Evolutionary conservation across 2,329 filamentous ascomycete genomes (phyloP).

Genomic region (Paradendryphiella salina): DNA sequence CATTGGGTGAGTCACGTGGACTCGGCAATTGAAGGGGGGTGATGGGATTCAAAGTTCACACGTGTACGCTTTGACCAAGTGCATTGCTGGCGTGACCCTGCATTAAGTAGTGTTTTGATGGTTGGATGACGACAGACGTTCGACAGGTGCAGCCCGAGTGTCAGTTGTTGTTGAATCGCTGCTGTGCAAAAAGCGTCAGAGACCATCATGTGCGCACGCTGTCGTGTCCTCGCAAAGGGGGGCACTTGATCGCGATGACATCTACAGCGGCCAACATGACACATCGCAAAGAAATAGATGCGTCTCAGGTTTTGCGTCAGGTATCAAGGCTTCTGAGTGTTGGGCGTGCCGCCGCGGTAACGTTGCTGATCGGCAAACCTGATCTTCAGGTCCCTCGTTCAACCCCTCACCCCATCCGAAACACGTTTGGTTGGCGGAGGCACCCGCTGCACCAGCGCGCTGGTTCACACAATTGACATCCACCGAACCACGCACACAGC

Average conservation of each 20-base stretch:
- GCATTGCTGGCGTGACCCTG: too few relatives aligned
- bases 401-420: conserved; percentile 2
- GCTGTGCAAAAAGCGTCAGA: not conserved
- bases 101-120: too few relatives aligned
- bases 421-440: conserved; percentile 13
- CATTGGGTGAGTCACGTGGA: too few relatives aligned
- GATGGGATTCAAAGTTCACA: too few relatives aligned
- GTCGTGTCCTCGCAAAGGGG: not conserved
- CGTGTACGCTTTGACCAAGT: too few relatives aligned
- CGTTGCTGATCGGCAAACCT: conserved; percentile 10
- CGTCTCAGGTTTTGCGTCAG: not conserved
- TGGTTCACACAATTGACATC: not conserved
- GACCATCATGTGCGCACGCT: not conserved
- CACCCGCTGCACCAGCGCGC: conserved; percentile 8
- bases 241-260: not conserved
- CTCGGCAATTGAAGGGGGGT: too few relatives aligned
- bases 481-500: not conserved
- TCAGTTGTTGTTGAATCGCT: not conserved
- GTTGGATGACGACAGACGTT: not conserved
- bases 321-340: not conserved
- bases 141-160: not conserved
- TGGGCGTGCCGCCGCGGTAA: not conserved
- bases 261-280: too few relatives aligned
- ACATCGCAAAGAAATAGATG: too few relatives aligned
- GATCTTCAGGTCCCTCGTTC: conserved; percentile 2